Evolutionary conservation across 129 eudicot species (phyloP).

Genomic region (Artemisia tridentata): DNA sequence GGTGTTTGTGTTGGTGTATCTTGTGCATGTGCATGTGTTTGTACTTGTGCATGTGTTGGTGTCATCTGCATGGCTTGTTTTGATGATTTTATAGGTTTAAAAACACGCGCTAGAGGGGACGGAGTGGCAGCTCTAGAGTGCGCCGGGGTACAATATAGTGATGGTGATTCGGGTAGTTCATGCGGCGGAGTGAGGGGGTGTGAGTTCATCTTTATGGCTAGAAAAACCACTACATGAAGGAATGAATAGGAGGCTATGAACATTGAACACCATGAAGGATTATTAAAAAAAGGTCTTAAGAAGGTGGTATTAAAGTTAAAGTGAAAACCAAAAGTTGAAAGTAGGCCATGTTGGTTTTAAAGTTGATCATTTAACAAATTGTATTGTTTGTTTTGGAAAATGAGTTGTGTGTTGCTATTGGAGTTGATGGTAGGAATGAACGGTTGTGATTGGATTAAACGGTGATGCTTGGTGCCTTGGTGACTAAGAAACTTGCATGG

Average conservation of each 20-base stretch:
- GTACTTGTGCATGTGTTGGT: slow-evolving; percentile 4
- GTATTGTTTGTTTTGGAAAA: slow-evolving; percentile 12
- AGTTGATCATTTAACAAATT: not conserved
- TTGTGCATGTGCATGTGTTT: not conserved
- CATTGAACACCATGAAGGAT: slow-evolving; percentile 20
- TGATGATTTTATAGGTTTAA: not conserved
- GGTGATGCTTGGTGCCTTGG: slow-evolving; percentile 41
- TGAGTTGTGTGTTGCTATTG: slow-evolving; percentile 10
- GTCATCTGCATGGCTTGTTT: slow-evolving; percentile 25
- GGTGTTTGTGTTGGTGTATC: slow-evolving; percentile 11
- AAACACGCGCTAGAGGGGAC: slow-evolving; percentile 19
- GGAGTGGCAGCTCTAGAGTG: slow-evolving; percentile 28
- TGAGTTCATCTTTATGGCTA: slow-evolving; percentile 22
- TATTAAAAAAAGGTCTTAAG: slow-evolving; percentile 25
- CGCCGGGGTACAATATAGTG: slow-evolving; percentile 22
- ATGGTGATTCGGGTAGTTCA: slow-evolving; percentile 24
- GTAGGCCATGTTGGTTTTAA: slow-evolving; percentile 13
- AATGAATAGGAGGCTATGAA: not conserved
- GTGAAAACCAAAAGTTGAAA: slow-evolving; percentile 30
- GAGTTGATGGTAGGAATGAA: slow-evolving; percentile 6
- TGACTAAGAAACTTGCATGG: slow-evolving; percentile 37
- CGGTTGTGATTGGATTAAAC: slow-evolving; percentile 25
- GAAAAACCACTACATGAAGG: slow-evolving; percentile 24
- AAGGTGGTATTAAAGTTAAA: slow-evolving; percentile 37
- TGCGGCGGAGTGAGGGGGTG: slow-evolving; percentile 17